Conservation (phyloP, 2,329 filamentous ascomycete species). For the Sporothrix sp. region DNA sequence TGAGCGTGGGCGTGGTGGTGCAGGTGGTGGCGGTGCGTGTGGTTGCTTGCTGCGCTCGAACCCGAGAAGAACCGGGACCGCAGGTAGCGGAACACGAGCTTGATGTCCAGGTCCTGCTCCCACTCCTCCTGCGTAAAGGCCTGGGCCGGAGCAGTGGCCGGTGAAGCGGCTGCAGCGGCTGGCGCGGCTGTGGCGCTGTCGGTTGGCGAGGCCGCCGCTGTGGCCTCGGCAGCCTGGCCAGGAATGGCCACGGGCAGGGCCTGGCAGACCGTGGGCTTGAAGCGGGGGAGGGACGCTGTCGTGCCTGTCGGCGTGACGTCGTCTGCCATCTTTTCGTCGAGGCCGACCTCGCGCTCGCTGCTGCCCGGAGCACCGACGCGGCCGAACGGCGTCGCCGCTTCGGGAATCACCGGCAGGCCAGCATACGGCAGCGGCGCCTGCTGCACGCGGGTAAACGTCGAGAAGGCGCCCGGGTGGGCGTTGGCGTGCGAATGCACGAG, state of each 20-base stretch:
- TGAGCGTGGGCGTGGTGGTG: constrained; percentile 1
- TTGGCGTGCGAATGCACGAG: constrained; percentile 75
- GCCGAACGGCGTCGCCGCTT: constrained; percentile 28
- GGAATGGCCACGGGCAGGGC: constrained; percentile 30
- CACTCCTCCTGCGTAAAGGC: constrained; percentile 68
- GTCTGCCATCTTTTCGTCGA: neutral
- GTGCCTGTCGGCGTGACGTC: constrained; percentile 14
- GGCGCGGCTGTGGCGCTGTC: constrained; percentile 1
- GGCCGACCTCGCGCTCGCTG: constrained; percentile 5
- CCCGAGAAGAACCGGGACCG: constrained; percentile 60
- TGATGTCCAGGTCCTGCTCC: constrained; percentile 85
- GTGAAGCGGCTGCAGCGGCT: neutral
- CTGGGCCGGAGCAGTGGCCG: constrained; percentile 2
- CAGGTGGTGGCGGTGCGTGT: constrained; percentile 3
- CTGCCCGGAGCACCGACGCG: constrained; percentile 9
- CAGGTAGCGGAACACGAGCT: constrained; percentile 83
- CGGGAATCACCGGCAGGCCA: constrained; percentile 58
- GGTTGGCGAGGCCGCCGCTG: neutral
- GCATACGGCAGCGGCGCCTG: constrained; percentile 64
- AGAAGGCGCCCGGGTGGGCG: constrained; percentile 75
- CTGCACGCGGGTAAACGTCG: constrained; percentile 61
- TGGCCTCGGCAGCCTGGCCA: constrained; percentile 19
- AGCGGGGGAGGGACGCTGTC: constrained; percentile 34
- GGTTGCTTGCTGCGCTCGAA: constrained; percentile 20
- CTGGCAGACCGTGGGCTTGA: constrained; percentile 38